Base-by-base conservation (phyloP, 768 basidiomycete species). In the Tylopilus felleus region DNA sequence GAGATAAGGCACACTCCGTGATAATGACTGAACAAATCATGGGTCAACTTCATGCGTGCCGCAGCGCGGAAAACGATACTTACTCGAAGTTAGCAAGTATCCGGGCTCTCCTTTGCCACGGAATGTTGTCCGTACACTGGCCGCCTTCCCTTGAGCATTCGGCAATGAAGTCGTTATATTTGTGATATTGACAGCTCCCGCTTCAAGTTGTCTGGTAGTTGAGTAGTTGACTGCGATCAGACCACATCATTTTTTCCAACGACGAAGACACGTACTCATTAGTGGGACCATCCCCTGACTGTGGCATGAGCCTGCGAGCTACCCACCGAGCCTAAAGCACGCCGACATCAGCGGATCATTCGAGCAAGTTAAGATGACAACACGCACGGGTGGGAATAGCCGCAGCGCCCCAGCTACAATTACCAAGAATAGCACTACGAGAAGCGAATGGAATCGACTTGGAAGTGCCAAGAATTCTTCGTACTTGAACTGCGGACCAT, bases 41-140 rank as follows among this genome's bases (percentile, higher is more conserved):
- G 28, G 27, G 35, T 51, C 33, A 58, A 51, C 38, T n/a, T 23
- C 43, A 49, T 23, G 38, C 21, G 23, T 14, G 21, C 33, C 27
- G 12, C 17, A 5, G n/a, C n/a, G 25, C 13, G 33, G 10, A 35
- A 49, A 16, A 14, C 2, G 33, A 43, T 31, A 35, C 57, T 47
- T 14, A 52, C 59, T 48, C 17, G 57, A 58, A 25, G 56, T 35
- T 27, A 58, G 40, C 21, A 57, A 63, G 68, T 90, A 91, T 5
- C 90, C 88, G 8, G 93, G 89, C 64, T 94, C 93, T 8, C 90
- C 90, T 31, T 80, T 71, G 1, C 83, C 86, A 45, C 74, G 78
- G 57, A 92, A 74, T 5, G 75, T 77, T 7, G 83, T 84, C 62
- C 85, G 79, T 25, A 85, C 84, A 41, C 44, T 55, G 16, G 60